Conservation (phyloP, 352 stramenopile genomes). For the Phytopythium vexans region DNA sequence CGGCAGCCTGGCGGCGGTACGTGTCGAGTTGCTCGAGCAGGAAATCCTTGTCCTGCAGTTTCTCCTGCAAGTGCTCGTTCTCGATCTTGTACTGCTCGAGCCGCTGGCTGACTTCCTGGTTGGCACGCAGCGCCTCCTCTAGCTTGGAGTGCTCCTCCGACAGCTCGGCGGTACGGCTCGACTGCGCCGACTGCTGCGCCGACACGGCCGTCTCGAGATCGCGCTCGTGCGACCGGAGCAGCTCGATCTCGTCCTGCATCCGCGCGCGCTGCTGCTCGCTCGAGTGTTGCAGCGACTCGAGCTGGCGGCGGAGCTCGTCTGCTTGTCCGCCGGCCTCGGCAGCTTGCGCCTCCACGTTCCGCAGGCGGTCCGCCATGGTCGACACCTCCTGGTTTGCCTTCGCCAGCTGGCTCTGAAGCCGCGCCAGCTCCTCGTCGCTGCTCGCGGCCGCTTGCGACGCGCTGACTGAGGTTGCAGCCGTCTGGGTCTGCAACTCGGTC, state of each 20-base stretch:
- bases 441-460: conserved; percentile 13
- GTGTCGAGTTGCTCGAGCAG: conserved; percentile 55
- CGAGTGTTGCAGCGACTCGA: conserved; percentile 32
- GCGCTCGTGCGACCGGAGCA: conserved; percentile 29
- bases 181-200: conserved; percentile 12
- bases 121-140: conserved; percentile 20
- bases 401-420: conserved; percentile 33
- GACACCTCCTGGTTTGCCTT: conserved; percentile 27
- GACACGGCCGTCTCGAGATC: conserved; percentile 26
- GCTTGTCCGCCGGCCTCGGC: conserved; percentile 25
- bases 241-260: conserved; percentile 34
- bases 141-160: conserved; percentile 33
- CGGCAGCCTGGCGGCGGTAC: conserved; percentile 41
- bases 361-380: conserved; percentile 29
- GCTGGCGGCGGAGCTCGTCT: conserved; percentile 16
- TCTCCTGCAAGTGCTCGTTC: conserved; percentile 68
- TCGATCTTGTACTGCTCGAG: conserved; percentile 73
- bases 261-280: conserved; percentile 32
- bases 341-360: conserved; percentile 23
- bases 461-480: conserved; percentile 21
- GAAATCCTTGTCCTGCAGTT: conserved; percentile 64
- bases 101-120: conserved; percentile 41
- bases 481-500: conserved; percentile 44
- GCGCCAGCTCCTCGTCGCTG: conserved; percentile 32
- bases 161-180: conserved; percentile 13